Percentiles rank a stretch among this genome's conserved stretches.
Conservation (phyloP, 148 eudicot genomes). For the Fagopyrum esculentum region DNA sequence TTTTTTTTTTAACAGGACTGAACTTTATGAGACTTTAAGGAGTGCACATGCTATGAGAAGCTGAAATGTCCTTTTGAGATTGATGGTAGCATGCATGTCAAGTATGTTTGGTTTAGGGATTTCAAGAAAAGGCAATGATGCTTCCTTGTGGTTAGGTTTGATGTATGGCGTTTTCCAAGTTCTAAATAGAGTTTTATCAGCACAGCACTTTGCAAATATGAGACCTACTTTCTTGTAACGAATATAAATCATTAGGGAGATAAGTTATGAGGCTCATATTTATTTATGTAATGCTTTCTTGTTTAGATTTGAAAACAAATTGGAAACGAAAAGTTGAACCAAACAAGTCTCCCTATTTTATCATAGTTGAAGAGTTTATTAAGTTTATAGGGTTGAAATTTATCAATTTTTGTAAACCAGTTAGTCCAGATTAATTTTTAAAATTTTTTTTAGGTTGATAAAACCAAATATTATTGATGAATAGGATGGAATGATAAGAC, state of each 20-base stretch:
- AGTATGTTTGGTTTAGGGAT: background rate
- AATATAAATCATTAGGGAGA: background rate
- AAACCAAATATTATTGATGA: too few species aligned
- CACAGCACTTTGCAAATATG: background rate
- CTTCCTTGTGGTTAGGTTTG: background rate
- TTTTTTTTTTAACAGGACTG: background rate
- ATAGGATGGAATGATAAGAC: too few species aligned
- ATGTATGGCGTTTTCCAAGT: background rate
- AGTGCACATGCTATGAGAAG: background rate
- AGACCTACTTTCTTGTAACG: background rate
- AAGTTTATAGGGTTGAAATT: too few species aligned
- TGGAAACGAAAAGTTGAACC: too few species aligned
- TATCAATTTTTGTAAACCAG: too few species aligned
- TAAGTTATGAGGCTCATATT: background rate
- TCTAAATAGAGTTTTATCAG: background rate
- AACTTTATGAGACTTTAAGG: background rate
- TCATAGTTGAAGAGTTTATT: too few species aligned
- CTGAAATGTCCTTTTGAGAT: background rate
- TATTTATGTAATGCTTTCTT: too few species aligned
- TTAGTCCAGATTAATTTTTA: too few species aligned
- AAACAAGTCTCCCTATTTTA: too few species aligned
- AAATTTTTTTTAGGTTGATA: too few species aligned
- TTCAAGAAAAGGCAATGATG: conserved; percentile 7
- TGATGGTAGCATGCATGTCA: background rate
- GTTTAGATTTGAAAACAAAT: too few species aligned